phyloP scores from a whole-genome alignment of 1,284 basidiomycete species.

The Cystobasidiaceae sp. region DNA sequence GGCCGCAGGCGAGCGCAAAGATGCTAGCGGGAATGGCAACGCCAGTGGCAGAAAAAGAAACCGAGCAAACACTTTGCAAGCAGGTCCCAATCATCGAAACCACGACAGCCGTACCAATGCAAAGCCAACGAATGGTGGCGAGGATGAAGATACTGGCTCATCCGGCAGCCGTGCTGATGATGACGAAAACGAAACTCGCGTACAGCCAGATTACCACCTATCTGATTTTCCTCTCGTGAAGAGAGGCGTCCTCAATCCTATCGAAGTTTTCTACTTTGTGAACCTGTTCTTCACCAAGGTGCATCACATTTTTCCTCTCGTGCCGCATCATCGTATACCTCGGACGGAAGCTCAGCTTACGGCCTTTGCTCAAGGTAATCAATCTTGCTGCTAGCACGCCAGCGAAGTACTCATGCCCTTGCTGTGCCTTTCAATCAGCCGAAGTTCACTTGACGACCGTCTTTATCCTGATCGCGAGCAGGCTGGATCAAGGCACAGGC shows the following conservation, averaged over 20 bases:
- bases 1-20: conserved; percentile 26
- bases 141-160: not conserved
- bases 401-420: not conserved
- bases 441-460: conserved; percentile 49
- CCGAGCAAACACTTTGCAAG: not conserved
- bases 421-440: conserved; percentile 27
- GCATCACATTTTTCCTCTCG: conserved; percentile 51
- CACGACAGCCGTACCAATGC: not conserved
- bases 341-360: conserved; percentile 45
- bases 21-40: not conserved
- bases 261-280: conserved; percentile 44
- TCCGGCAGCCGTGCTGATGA: not conserved
- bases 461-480: conserved; percentile 49
- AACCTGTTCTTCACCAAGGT: conserved; percentile 48
- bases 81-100: not conserved
- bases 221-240: conserved; percentile 47
- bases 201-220: not conserved
- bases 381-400: not conserved
- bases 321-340: conserved; percentile 47
- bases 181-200: not conserved
- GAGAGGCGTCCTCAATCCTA: conserved; percentile 45
- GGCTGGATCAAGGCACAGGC: conserved; percentile 40
- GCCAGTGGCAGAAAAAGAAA: not conserved
- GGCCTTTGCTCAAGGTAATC: conserved; percentile 42
- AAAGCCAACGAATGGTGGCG: not conserved